Evolutionary conservation across 1,284 basidiomycete species (phyloP), one percentile per base, ranked within the genome.

Genomic region (Prillingera fragicola): DNA sequence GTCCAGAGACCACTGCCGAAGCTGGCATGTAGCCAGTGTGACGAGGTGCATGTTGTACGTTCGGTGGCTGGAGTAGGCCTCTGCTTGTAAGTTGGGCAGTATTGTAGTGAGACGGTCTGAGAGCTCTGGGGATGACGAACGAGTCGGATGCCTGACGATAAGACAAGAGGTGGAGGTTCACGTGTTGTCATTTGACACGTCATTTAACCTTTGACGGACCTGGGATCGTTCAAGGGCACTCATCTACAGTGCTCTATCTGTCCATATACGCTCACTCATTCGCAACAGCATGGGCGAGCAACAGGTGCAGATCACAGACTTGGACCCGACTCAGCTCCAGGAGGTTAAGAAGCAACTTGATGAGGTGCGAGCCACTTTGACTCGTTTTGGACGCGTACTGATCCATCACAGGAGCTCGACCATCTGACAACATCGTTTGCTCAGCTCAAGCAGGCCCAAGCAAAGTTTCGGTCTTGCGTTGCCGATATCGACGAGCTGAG

Each of bases 1-100:
- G 69, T 95, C 92, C 33, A 96, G 73, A 8, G 92, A 87, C 89
- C 92, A 96, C 74, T 96, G 92, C 65, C 94, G 94, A 38, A 97
- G 77, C 18, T 89, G 90, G 67, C 66, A 84, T 76, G 82, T 85
- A 61, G 83, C 83, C 46, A 89, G 74, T 14, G 86, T 89, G 51
- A 88, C 84, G 31, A 87, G 74, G 45, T 52, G 50, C 54, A 54
- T 51, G 25, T 23, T 38, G 42, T n/a, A n/a, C n/a, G n/a, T n/a
- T n/a, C n/a, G n/a, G n/a, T n/a, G n/a, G n/a, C n/a, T n/a, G n/a
- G n/a, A n/a, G n/a, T n/a, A n/a, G n/a, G n/a, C n/a, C n/a, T n/a
- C n/a, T n/a, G n/a, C n/a, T n/a, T n/a, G n/a, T n/a, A n/a, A n/a
- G n/a, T n/a, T n/a, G n/a, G n/a, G n/a, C n/a, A n/a, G n/a, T n/a